These are phyloP conservation scores for Pilatotrama ljubarskyi DNA, from an alignment of 768 basidiomycete species.

Conservation along the genomic window DNA sequence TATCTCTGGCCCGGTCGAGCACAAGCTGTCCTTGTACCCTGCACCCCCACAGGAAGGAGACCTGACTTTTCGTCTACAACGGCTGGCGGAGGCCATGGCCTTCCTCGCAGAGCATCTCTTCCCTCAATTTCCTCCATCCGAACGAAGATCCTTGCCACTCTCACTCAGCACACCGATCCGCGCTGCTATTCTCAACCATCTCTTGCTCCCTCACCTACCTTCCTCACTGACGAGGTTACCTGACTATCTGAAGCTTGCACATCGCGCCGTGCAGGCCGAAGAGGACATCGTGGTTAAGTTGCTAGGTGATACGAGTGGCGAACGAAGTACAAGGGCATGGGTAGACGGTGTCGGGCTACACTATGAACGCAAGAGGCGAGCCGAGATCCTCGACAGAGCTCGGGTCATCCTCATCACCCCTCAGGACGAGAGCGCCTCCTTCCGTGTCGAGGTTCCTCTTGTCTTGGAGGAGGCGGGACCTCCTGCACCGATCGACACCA, in stretches of 20 bases:
- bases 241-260: constrained; percentile 56
- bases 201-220: constrained; percentile 73
- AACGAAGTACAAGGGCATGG: constrained; percentile 66
- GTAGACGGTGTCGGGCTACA: constrained; percentile 64
- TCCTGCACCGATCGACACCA: neutral
- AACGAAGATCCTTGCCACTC: constrained; percentile 48
- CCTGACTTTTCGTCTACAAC: constrained; percentile 47
- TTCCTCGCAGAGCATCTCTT: constrained; percentile 66
- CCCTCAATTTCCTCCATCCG: constrained; percentile 49
- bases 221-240: constrained; percentile 60
- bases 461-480: neutral
- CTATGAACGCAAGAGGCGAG: constrained; percentile 77
- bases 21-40: constrained; percentile 50
- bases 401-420: constrained; percentile 53
- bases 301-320: constrained; percentile 48
- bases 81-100: constrained; percentile 55
- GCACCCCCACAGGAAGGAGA: constrained; percentile 43
- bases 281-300: constrained; percentile 48
- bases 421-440: constrained; percentile 40
- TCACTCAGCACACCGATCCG: constrained; percentile 63
- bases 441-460: constrained; percentile 31
- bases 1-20: constrained; percentile 36
- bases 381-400: constrained; percentile 62
- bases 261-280: constrained; percentile 69
- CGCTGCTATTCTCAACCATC: constrained; percentile 58